Evolutionary conservation across 176 grass and related monocot genomes (phyloP).

Genomic region (Bromus sterilis): DNA sequence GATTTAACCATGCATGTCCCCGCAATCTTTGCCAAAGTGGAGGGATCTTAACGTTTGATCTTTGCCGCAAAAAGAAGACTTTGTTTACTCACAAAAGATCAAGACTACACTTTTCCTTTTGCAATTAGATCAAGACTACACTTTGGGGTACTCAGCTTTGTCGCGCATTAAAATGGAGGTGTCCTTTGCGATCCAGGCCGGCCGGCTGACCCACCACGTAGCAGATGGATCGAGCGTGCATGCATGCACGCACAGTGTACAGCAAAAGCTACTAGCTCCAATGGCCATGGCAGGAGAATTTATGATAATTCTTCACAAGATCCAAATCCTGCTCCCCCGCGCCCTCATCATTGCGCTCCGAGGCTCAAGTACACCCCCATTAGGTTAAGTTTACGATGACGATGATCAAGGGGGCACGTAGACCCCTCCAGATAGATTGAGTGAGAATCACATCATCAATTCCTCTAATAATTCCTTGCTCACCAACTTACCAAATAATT

Average conservation of each 20-base stretch:
- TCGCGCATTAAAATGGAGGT: conserved; percentile 14
- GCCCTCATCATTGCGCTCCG: conserved; percentile 21
- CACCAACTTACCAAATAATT: too few species aligned
- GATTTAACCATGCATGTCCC: neutral
- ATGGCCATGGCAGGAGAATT: conserved; percentile 22
- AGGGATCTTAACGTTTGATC: neutral
- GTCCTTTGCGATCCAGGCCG: neutral
- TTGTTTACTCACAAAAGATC: neutral
- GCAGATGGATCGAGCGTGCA: neutral
- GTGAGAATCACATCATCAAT: too few species aligned
- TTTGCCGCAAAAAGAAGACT: neutral
- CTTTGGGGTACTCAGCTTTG: too few species aligned
- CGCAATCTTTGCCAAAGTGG: neutral
- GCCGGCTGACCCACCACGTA: neutral
- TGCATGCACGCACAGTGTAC: neutral
- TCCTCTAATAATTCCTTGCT: too few species aligned
- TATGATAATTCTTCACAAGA: conserved; percentile 32
- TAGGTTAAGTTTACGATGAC: neutral
- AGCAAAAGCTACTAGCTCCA: conserved; percentile 20
- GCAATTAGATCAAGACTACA: too few species aligned
- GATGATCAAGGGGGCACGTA: neutral
- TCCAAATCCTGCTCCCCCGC: conserved; percentile 20
- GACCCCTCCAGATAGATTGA: neutral
- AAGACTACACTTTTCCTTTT: too few species aligned
- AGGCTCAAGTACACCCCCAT: neutral